Evolutionary conservation across 140 eudicot genomes (phyloP).

Genomic region (Erigeron philadelphicus): DNA sequence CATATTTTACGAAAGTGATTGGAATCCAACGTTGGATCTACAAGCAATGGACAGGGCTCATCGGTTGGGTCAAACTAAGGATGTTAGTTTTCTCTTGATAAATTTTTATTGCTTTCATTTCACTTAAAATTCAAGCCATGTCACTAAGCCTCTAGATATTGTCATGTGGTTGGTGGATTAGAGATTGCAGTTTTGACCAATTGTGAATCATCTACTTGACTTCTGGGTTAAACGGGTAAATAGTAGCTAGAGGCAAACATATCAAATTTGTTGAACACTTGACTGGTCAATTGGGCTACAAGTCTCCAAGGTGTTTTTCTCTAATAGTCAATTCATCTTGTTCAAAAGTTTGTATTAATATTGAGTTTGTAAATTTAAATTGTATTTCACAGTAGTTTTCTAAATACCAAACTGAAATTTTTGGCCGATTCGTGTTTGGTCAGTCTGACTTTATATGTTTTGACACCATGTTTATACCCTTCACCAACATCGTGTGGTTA

Average conservation of each 20-base stretch:
- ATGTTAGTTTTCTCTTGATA: slow-evolving; percentile 51
- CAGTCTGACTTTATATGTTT: background rate
- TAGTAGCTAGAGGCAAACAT: background rate
- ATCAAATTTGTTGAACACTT: background rate
- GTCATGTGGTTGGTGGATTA: background rate
- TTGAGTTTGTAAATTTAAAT: background rate
- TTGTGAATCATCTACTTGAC: background rate
- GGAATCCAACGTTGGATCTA: slow-evolving; percentile 97
- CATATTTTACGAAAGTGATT: slow-evolving; percentile 94
- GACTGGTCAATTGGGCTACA: background rate
- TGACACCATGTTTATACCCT: background rate
- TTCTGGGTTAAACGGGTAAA: background rate
- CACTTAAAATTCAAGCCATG: slow-evolving; percentile 1
- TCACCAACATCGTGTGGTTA: background rate
- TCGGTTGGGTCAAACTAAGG: slow-evolving; percentile 95
- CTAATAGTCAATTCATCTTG: background rate
- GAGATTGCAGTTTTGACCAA: background rate
- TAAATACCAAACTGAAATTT: background rate
- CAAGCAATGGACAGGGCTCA: slow-evolving; percentile 99
- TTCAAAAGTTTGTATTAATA: background rate
- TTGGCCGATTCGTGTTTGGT: background rate
- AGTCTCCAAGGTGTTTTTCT: background rate
- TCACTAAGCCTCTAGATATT: background rate
- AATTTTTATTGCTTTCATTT: background rate
- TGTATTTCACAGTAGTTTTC: background rate